Evolutionary conservation across 108 stramenopile species (phyloP).

Genomic region (Discostella stelligeroides): DNA sequence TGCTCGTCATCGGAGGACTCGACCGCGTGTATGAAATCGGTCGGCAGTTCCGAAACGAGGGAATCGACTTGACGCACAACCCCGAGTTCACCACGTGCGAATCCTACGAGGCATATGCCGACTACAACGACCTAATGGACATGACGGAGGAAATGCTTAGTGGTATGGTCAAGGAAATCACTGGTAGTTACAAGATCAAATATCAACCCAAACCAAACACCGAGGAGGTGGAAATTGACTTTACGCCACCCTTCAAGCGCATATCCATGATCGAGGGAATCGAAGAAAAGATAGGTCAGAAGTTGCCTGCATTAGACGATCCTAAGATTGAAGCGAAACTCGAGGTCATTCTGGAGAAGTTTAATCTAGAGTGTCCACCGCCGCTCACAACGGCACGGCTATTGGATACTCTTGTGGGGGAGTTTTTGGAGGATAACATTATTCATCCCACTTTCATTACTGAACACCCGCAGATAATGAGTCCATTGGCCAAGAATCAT

Average conservation of each 20-base stretch:
- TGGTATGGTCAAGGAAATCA: constrained; percentile 95
- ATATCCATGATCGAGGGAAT: constrained; percentile 97
- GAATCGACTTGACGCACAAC: constrained; percentile 99
- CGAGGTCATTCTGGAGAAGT: constrained; percentile 69
- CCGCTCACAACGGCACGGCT: constrained; percentile 96
- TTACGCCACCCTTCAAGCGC: constrained; percentile 97
- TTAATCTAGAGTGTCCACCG: constrained; percentile 87
- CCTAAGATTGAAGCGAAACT: constrained; percentile 86
- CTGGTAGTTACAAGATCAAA: constrained; percentile 94
- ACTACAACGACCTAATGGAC: constrained; percentile 98
- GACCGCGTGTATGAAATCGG: constrained; percentile 99
- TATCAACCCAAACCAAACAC: constrained; percentile 94
- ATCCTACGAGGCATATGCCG: constrained; percentile 99
- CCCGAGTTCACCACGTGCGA: constrained; percentile 99
- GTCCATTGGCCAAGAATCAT: constrained; percentile 98
- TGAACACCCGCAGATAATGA: constrained; percentile 99
- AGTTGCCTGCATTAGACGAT: constrained; percentile 86
- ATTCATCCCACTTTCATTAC: constrained; percentile 90
- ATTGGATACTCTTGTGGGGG: constrained; percentile 96
- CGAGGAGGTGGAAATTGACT: constrained; percentile 93
- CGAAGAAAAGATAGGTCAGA: constrained; percentile 85
- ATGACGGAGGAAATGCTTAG: constrained; percentile 97
- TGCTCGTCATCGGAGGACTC: constrained; percentile 96
- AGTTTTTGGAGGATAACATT: constrained; percentile 94
- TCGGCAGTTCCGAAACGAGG: constrained; percentile 99